A percentile compares a stretch with the other conserved stretches of the same genome.
Evolutionary conservation across 768 basidiomycete species (phyloP).

Genomic region (Terana coerulea): DNA sequence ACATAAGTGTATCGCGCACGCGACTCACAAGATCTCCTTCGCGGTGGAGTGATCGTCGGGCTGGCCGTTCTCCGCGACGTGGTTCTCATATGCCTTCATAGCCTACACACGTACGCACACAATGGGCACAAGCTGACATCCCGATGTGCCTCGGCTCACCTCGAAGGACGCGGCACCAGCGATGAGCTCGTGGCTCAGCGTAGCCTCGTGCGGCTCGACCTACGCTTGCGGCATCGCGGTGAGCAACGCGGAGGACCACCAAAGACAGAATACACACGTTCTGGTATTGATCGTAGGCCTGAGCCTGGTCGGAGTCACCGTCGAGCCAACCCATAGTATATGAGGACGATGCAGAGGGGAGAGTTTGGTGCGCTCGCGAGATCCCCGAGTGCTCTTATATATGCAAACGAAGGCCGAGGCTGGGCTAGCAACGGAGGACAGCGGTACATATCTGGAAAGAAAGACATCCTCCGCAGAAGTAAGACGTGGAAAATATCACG

Average conservation of each 20-base stretch:
- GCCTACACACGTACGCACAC: constrained; percentile 28
- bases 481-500: neutral
- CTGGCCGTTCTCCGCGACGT: constrained; percentile 45
- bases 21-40: constrained; percentile 48
- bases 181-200: constrained; percentile 62
- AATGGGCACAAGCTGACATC: neutral
- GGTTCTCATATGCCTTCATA: constrained; percentile 59
- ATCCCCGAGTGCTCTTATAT: constrained; percentile 2
- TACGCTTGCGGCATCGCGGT: neutral
- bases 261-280: constrained; percentile 27
- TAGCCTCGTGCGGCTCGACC: constrained; percentile 46
- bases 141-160: constrained; percentile 15
- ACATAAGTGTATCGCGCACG: neutral
- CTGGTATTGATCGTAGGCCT: constrained; percentile 40
- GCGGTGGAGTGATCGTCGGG: constrained; percentile 47
- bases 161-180: constrained; percentile 65
- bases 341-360: constrained; percentile 10
- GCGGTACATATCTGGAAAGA: too few species aligned
- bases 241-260: too few species aligned
- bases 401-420: too few species aligned
- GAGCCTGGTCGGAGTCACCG: constrained; percentile 37
- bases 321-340: constrained; percentile 39
- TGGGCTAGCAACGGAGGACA: neutral
- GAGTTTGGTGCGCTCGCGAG: constrained; percentile 6
- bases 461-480: neutral